These are phyloP conservation scores for Cladosporium sp. DNA, from an alignment of 2,329 filamentous ascomycete genomes.

Conservation along the genomic window DNA sequence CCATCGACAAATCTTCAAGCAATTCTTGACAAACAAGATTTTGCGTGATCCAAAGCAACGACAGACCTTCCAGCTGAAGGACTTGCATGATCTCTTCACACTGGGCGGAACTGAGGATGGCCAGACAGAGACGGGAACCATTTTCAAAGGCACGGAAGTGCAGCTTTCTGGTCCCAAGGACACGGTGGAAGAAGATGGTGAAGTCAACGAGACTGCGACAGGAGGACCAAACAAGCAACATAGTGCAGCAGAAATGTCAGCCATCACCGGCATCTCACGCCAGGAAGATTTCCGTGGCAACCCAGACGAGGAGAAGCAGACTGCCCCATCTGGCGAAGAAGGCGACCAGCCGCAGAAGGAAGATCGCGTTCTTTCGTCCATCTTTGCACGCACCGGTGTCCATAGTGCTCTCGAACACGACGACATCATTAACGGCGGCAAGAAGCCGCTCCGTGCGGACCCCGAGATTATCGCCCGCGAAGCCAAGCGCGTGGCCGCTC, in stretches of 20 bases:
- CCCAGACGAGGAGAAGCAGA: conserved; percentile 22
- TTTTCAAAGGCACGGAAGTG: conserved; percentile 86
- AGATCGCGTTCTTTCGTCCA: conserved; percentile 77
- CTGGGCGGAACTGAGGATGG: conserved; percentile 63
- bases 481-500: conserved; percentile 71
- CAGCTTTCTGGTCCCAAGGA: conserved; percentile 44
- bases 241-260: conserved; percentile 14
- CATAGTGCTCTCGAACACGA: conserved; percentile 94
- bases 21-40: conserved; percentile 95
- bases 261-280: conserved; percentile 34
- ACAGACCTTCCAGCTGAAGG: conserved; percentile 82
- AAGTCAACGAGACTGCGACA: conserved; percentile 26
- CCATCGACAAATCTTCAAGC: conserved; percentile 96
- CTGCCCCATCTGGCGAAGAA: conserved; percentile 18
- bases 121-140: conserved; percentile 74
- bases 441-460: conserved; percentile 64
- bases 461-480: conserved; percentile 75
- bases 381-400: conserved; percentile 80
- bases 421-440: conserved; percentile 75
- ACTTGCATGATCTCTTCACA: conserved; percentile 88
- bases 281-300: conserved; percentile 40
- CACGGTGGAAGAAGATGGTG: conserved; percentile 21
- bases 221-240: conserved; percentile 23
- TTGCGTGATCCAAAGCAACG: conserved; percentile 90
- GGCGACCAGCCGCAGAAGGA: conserved; percentile 43